Evolutionary conservation across 1,284 basidiomycete genomes (phyloP).

Genomic region (Pseudomicrostroma phylloplanum): DNA sequence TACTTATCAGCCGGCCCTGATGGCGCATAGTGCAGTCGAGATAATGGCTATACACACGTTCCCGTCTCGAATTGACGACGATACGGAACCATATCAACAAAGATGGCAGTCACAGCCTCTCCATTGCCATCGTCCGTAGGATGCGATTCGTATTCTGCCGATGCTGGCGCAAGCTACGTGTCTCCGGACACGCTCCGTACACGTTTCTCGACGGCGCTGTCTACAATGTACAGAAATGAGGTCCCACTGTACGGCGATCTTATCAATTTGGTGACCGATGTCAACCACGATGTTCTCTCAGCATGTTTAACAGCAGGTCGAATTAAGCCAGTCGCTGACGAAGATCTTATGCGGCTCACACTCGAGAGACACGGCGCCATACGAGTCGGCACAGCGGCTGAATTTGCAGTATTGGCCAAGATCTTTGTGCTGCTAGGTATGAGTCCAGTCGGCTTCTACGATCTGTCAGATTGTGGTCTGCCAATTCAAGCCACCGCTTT

Average conservation of each 20-base stretch:
- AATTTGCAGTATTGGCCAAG: conserved; percentile 51
- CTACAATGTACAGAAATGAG: not conserved
- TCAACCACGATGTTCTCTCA: not conserved
- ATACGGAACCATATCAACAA: too few species aligned
- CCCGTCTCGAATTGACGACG: too few species aligned
- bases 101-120: too few species aligned
- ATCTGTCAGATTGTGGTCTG: not conserved
- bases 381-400: conserved; percentile 51
- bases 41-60: too few species aligned
- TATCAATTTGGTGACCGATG: not conserved
- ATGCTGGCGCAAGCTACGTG: conserved; percentile 32
- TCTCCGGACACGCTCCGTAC: not conserved
- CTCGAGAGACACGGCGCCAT: conserved; percentile 54
- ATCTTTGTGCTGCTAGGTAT: not conserved
- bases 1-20: too few species aligned
- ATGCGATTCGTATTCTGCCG: too few species aligned
- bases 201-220: not conserved
- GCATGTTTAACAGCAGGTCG: not conserved
- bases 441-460: not conserved
- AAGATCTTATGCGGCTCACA: conserved; percentile 39
- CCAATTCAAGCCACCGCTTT: not conserved
- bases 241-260: not conserved
- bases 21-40: too few species aligned
- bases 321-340: conserved; percentile 26
- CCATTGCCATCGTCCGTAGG: too few species aligned